A percentile compares a stretch with the other conserved stretches of the same genome.
Evolutionary conservation across 768 basidiomycete species (phyloP).

Genomic region (Phanerodontia chrysosporium): DNA sequence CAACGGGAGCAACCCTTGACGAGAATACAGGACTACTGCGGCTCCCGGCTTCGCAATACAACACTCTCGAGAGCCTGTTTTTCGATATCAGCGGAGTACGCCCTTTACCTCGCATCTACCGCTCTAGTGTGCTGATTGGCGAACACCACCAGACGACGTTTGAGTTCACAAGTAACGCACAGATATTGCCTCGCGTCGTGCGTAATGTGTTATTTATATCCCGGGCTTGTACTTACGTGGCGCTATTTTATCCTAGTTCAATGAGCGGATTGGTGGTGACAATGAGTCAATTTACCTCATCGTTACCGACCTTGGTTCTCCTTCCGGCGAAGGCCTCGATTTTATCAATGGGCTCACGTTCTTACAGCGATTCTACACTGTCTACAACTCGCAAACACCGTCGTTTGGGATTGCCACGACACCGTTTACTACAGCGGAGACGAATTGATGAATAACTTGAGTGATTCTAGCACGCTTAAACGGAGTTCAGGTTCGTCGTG

Average conservation of each 20-base stretch:
- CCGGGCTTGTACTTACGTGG: neutral
- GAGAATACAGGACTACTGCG: conserved; percentile 26
- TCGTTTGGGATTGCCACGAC: conserved; percentile 33
- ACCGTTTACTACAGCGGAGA: conserved; percentile 24
- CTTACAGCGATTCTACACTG: conserved; percentile 7
- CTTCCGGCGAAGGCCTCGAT: conserved; percentile 3
- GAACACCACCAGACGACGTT: conserved; percentile 20
- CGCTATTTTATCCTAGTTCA: too few relatives aligned
- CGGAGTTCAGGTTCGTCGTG: too few relatives aligned
- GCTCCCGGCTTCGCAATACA: conserved; percentile 24
- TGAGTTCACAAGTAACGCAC: conserved; percentile 58
- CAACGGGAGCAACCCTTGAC: conserved; percentile 27
- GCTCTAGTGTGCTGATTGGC: neutral
- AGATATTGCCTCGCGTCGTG: conserved; percentile 62
- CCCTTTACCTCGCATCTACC: neutral
- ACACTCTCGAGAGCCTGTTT: conserved; percentile 20
- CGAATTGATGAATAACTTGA: too few relatives aligned
- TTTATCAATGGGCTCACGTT: conserved; percentile 5
- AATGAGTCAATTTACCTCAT: conserved; percentile 11
- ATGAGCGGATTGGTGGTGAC: conserved; percentile 1
- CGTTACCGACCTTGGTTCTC: conserved; percentile 1
- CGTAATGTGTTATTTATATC: conserved; percentile 31
- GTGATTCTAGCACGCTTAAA: too few relatives aligned
- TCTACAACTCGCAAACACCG: conserved; percentile 22
- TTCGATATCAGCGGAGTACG: conserved; percentile 23